Evolutionary conservation across 768 basidiomycete genomes (phyloP), one percentile per base, ranked within the genome.

Genomic region (Daedaleopsis sinensis): DNA sequence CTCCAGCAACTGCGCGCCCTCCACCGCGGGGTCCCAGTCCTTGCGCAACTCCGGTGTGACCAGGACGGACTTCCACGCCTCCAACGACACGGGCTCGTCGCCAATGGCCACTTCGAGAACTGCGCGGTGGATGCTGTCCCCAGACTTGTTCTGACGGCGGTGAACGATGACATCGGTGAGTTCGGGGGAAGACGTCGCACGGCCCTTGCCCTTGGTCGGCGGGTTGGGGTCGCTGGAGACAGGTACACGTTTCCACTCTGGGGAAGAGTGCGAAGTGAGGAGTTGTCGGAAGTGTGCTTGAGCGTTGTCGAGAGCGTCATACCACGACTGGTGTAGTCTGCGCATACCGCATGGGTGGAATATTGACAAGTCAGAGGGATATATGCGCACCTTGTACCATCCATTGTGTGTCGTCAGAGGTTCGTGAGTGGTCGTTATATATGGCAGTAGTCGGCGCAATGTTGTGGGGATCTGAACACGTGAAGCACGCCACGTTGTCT

Each of bases 11-110:
- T 86, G 85, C 0, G 94, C 87, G 49, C 86, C 84, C 65, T 96
- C 92, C 18, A 97, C 96, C 39, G 95, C 90, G 23, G 93, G 93
- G 73, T 98, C 96, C 96, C 94, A 94, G 69, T 93, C 89, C 71
- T 90, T 87, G 63, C 94, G 79, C 23, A 96, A 80, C 73, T 98
- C 95, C 0, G 94, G 91, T 1, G 94, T 96, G 2, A 83, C 82
- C 49, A 98, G 75, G 9, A 93, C 84, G 23, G 91, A 84, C 71
- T 88, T 89, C 92, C 89, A 92, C 46, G 90, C 78, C 55, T 93
- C 91, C 60, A 95, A 77, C 16, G 86, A 82, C 13, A 83, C 75
- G 4, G 79, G 70, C 39, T 80, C 78, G n/a, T 87, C 87, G n/a
- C 76, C 78, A 9, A 79, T 74, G 8, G 88, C 83, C 10, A 96